phyloP scores from a whole-genome alignment of 2,329 filamentous ascomycete genomes.

The Epichloe hybrida region DNA sequence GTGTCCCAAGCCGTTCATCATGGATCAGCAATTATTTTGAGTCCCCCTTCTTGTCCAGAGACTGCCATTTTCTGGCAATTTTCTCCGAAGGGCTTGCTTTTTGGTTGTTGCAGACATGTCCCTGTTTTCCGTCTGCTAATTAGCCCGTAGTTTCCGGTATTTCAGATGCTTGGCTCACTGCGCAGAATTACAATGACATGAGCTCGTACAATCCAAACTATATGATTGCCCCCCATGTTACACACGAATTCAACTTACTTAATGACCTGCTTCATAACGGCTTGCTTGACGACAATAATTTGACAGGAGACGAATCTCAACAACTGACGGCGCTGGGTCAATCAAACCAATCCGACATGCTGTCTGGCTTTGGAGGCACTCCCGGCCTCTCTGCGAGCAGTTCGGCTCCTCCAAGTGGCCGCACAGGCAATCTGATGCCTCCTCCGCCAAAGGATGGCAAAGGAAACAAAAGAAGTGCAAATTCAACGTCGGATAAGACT shows the following conservation, averaged over 20 bases:
- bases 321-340: constrained; percentile 31
- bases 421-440: constrained; percentile 28
- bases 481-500: constrained; percentile 59
- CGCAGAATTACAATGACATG: constrained; percentile 85
- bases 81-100: neutral
- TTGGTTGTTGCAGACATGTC: neutral
- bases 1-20: neutral
- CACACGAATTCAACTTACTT: constrained; percentile 90
- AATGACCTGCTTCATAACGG: constrained; percentile 94
- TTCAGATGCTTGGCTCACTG: constrained; percentile 66
- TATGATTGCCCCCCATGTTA: constrained; percentile 86
- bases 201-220: constrained; percentile 87
- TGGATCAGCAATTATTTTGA: neutral
- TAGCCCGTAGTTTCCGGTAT: constrained; percentile 54
- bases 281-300: constrained; percentile 68
- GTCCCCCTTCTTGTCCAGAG: neutral
- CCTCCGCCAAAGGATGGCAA: constrained; percentile 33
- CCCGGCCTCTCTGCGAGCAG: constrained; percentile 13
- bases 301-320: constrained; percentile 51
- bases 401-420: constrained; percentile 11
- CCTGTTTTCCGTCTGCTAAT: constrained; percentile 5
- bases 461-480: constrained; percentile 46
- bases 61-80: neutral
- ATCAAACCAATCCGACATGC: constrained; percentile 31
- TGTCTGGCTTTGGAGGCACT: constrained; percentile 35